Conservation (phyloP, 164 flowering plant genomes). For the Berberis vulgaris region DNA sequence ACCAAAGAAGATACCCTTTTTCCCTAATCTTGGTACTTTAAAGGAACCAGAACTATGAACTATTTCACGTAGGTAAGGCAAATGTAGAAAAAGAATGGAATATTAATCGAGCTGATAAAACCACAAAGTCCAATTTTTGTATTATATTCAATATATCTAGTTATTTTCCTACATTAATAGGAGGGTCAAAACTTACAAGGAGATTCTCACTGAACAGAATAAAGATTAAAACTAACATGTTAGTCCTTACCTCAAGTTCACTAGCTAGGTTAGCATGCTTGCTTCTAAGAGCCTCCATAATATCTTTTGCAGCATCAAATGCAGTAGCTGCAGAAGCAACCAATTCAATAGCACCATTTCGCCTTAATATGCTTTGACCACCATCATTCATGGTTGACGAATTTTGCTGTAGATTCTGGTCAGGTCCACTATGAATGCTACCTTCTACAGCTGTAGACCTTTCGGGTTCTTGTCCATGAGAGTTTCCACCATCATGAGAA, state of each 20-base stretch:
- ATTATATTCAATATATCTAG: too few species aligned
- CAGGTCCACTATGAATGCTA: slow-evolving; percentile 44
- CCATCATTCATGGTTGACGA: slow-evolving; percentile 52
- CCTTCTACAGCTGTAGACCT: slow-evolving; percentile 52
- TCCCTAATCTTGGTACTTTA: too few species aligned
- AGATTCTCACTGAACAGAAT: too few species aligned
- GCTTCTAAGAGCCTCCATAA: slow-evolving; percentile 95
- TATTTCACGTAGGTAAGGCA: too few species aligned
- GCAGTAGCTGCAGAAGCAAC: slow-evolving; percentile 86
- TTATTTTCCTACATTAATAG: too few species aligned
- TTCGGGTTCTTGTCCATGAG: slow-evolving; percentile 82
- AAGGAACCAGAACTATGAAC: too few species aligned
- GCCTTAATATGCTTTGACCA: slow-evolving; percentile 59
- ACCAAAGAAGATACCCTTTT: too few species aligned
- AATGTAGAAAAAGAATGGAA: too few species aligned
- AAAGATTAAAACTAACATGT: too few species aligned
- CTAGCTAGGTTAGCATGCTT: slow-evolving; percentile 91
- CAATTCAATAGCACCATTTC: slow-evolving; percentile 54
- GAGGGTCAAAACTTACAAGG: too few species aligned
- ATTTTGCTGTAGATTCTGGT: slow-evolving; percentile 54
- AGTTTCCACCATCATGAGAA: slow-evolving; percentile 71
- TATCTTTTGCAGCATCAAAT: slow-evolving; percentile 95
- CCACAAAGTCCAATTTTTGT: too few species aligned
- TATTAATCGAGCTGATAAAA: too few species aligned
- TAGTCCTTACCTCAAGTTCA: slow-evolving; percentile 81